Conservation (phyloP, 805 yeast species). For the Starmerella geochares region DNA sequence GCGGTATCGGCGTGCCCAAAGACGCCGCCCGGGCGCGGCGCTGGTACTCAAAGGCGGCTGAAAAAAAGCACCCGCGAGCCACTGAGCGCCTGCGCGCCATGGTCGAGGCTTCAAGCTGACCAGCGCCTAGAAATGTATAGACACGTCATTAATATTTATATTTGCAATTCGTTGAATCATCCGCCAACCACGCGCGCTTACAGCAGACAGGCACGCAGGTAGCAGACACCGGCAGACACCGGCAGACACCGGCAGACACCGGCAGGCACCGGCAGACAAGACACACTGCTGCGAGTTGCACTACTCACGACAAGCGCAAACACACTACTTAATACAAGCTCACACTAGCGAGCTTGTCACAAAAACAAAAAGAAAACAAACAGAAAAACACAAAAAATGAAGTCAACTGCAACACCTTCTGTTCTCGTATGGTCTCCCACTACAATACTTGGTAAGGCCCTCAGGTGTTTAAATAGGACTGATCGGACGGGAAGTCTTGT, state of each 20-base stretch:
- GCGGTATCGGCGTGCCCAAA: conserved; percentile 53
- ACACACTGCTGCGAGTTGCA: too few species aligned
- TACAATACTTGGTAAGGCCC: too few species aligned
- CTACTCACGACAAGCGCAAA: too few species aligned
- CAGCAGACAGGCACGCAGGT: too few species aligned
- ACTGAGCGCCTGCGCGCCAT: conserved; percentile 4
- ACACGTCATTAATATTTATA: too few species aligned
- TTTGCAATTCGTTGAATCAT: neutral
- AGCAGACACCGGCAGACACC: too few species aligned
- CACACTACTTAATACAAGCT: too few species aligned
- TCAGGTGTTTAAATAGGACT: too few species aligned
- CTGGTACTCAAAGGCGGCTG: conserved; percentile 54
- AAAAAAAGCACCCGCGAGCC: conserved; percentile 54
- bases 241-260: too few species aligned
- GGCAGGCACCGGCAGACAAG: too few species aligned
- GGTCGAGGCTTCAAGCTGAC: conserved; percentile 1
- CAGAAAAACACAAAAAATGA: too few species aligned
- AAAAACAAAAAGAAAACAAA: conserved; percentile 3
- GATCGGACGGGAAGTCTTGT: too few species aligned
- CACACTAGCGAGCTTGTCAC: neutral
- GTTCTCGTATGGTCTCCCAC: conserved; percentile 17
- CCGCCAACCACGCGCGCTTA: neutral
- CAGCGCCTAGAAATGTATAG: neutral
- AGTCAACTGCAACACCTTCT: conserved; percentile 16
- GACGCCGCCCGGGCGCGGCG: conserved; percentile 41